These are phyloP conservation scores for Xylariaceae sp. DNA, from an alignment of 2,329 filamentous ascomycete species.

Conservation along the genomic window DNA sequence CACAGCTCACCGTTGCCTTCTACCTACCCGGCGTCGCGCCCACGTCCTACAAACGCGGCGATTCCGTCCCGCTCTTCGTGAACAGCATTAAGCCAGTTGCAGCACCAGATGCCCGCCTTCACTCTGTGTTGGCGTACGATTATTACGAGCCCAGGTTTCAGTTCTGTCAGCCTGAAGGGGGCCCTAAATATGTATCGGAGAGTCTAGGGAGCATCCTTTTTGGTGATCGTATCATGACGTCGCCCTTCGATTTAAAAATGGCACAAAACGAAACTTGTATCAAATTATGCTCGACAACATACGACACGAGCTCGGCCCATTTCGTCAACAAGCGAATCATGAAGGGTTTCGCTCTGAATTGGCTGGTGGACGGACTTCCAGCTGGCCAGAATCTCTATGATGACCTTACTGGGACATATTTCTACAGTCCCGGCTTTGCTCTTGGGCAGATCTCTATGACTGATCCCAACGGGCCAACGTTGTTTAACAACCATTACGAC, in stretches of 20 bases:
- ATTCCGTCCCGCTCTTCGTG: conserved; percentile 85
- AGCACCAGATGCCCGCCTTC: conserved; percentile 78
- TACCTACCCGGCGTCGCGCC: conserved; percentile 97
- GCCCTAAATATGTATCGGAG: conserved; percentile 81
- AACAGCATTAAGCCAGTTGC: conserved; percentile 90
- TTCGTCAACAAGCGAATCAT: conserved; percentile 85
- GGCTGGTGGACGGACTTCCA: conserved; percentile 92
- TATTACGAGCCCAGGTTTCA: conserved; percentile 90
- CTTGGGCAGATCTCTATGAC: conserved; percentile 61
- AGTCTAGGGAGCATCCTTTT: conserved; percentile 96
- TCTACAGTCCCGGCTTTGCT: conserved; percentile 91
- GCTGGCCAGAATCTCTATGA: conserved; percentile 85
- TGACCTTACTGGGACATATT: conserved; percentile 74
- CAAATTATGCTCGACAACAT: conserved; percentile 71
- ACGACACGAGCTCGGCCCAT: conserved; percentile 67
- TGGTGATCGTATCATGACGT: conserved; percentile 96
- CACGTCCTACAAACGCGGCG: conserved; percentile 83
- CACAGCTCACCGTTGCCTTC: conserved; percentile 72
- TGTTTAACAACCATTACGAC: conserved; percentile 94
- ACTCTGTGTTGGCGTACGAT: conserved; percentile 94
- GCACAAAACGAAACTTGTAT: conserved; percentile 86
- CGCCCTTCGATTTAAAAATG: conserved; percentile 90
- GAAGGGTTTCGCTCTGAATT: conserved; percentile 91
- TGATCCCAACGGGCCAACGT: conserved; percentile 61
- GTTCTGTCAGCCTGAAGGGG: conserved; percentile 82